Base-by-base conservation (phyloP, 768 basidiomycete species). In the Russula emetica region DNA sequence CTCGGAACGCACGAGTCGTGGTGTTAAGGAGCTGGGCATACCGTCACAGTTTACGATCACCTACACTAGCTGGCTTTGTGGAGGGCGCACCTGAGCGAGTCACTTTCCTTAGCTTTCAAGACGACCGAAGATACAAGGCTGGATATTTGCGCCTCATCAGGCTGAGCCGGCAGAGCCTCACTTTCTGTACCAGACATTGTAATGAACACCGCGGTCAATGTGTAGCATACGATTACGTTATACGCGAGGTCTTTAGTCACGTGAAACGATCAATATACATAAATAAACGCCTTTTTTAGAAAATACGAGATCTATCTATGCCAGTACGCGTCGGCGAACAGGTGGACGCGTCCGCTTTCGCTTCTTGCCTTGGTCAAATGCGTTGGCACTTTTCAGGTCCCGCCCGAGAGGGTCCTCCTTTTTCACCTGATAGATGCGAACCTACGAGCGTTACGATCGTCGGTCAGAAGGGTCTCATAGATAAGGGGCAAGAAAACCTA, bases 391-490 rank as follows among this genome's bases (percentile, higher is more conserved):
- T 80, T 92, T 94, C 58, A 88, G 83, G 69, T 98, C 93, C 64
- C 97, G 85, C 32, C 94, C 95, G 2, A 99, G 80, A 18, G 84
- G 75, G 74, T 98, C 97, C 56, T 97, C 94, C 71, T 93, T 94
- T 77, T 92, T 94, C 50, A 98, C 97, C 71, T 92, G 80, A 72
- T 92, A 99, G 71, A 99, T 96, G 42, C 97, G 89, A 63, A 94
- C 87, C 86, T 88, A 67, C 18, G 30, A n/a, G 61, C 56, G 24
- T 58, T 5, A 47, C 26, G 36, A 60, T 45, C 18, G 10, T 20
- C 36, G 40, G 44, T 60, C 50, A 62, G 36, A 28, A 8, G 13
- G 1, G 7, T 40, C 1, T 54, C 38, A 16, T n/a, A 51, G 11
- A 47, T 5, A 18, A 8, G 34, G 30, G 16, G 26, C 47, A 42